phyloP scores from a whole-genome alignment of 192 early-diverging fungal genomes.

The Backusella westeae region DNA sequence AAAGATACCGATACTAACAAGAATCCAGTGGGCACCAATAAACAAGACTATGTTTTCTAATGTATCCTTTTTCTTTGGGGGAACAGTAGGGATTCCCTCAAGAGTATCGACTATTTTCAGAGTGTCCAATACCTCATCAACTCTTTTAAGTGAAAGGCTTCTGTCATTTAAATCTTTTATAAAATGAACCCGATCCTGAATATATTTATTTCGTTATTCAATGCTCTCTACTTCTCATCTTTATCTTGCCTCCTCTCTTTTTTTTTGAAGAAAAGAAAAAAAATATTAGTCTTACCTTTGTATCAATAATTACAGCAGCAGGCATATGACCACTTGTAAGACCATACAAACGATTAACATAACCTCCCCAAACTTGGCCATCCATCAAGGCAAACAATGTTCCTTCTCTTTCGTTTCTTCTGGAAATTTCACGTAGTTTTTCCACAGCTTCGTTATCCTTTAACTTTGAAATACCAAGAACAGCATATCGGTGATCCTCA shows the following conservation, averaged over 20 bases:
- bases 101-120: neutral
- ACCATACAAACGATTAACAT: constrained; percentile 55
- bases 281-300: neutral
- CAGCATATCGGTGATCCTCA: constrained; percentile 32
- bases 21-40: constrained; percentile 5
- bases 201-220: neutral
- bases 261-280: neutral
- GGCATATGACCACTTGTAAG: constrained; percentile 9
- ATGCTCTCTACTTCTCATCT: neutral
- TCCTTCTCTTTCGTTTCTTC: constrained; percentile 17
- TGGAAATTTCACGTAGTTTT: constrained; percentile 26
- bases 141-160: neutral
- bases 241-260: neutral
- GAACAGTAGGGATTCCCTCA: neutral
- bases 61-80: neutral
- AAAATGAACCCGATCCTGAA: neutral
- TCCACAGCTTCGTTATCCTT: constrained; percentile 5
- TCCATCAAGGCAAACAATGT: constrained; percentile 62
- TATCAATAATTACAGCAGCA: constrained; percentile 26
- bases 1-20: neutral
- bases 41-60: neutral
- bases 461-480: constrained; percentile 64
- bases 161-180: neutral
- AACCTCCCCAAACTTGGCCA: constrained; percentile 57
- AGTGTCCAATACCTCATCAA: neutral